Conservation (phyloP, 2,329 filamentous ascomycete genomes). For the Penicillium sp. region DNA sequence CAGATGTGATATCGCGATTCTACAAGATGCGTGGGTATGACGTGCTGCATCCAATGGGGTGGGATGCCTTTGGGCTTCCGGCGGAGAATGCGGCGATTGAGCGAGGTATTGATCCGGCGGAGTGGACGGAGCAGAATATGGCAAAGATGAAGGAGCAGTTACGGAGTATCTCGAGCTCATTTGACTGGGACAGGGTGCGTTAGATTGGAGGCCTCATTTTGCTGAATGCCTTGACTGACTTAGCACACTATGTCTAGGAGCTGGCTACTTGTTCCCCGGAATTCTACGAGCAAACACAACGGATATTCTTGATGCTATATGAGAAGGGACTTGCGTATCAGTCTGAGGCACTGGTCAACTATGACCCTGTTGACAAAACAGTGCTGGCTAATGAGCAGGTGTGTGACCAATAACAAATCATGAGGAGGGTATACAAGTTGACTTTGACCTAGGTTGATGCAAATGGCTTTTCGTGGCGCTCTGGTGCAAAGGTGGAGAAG, state of each 20-base stretch:
- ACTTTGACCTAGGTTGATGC: slow-evolving; percentile 56
- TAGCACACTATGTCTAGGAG: slow-evolving; percentile 65
- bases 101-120: slow-evolving; percentile 73
- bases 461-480: slow-evolving; percentile 83
- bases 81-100: slow-evolving; percentile 92
- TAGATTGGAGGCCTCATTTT: background rate
- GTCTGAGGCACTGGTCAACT: slow-evolving; percentile 83
- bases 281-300: slow-evolving; percentile 90
- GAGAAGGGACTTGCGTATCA: slow-evolving; percentile 79
- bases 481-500: slow-evolving; percentile 82
- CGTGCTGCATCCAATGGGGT: slow-evolving; percentile 88
- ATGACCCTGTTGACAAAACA: slow-evolving; percentile 85
- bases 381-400: slow-evolving; percentile 87
- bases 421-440: background rate
- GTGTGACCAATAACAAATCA: background rate
- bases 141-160: slow-evolving; percentile 83
- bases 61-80: slow-evolving; percentile 90
- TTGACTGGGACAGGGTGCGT: slow-evolving; percentile 81
- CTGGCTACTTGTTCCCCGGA: slow-evolving; percentile 79
- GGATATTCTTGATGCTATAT: slow-evolving; percentile 78
- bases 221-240: slow-evolving; percentile 8
- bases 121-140: slow-evolving; percentile 83
- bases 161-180: slow-evolving; percentile 75
- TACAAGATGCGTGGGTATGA: slow-evolving; percentile 73
- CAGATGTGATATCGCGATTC: slow-evolving; percentile 80